Percentiles rank a stretch among this genome's conserved stretches.
phyloP scores from a whole-genome alignment of 2,329 filamentous ascomycete species.

The Metarhizium guizhouense region DNA sequence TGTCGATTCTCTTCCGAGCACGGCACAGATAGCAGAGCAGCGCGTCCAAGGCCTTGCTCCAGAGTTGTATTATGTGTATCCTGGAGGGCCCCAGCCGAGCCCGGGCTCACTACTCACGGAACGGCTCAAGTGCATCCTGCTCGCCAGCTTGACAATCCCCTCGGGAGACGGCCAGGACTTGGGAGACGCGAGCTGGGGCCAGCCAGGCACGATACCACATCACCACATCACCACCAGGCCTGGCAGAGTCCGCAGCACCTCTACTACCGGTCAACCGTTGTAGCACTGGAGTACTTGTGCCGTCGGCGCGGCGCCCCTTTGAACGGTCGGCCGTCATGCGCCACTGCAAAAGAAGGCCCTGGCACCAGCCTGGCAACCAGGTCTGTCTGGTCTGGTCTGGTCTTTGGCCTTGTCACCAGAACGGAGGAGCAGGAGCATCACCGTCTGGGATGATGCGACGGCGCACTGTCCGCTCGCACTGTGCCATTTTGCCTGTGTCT shows the following conservation, averaged over 20 bases:
- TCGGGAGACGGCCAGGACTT: not conserved
- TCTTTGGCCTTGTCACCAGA: not conserved
- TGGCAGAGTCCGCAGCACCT: too few relatives aligned
- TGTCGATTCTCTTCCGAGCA: not conserved
- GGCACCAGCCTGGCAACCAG: not conserved
- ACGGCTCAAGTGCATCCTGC: not conserved
- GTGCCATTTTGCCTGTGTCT: conserved; percentile 4
- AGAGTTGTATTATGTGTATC: not conserved
- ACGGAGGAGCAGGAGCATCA: too few relatives aligned
- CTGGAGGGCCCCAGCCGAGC: not conserved
- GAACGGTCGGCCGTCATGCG: not conserved
- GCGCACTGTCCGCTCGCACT: conserved; percentile 8
- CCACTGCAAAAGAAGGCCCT: conserved; percentile 1
- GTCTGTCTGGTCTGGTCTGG: not conserved
- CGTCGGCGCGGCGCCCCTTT: conserved; percentile 1
- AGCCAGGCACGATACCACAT: too few relatives aligned
- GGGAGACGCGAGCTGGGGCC: not conserved
- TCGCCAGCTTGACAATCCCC: not conserved
- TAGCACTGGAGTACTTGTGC: not conserved
- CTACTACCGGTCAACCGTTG: not conserved
- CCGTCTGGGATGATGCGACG: not conserved
- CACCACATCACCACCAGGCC: too few relatives aligned
- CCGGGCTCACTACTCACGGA: not conserved
- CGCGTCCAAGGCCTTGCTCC: not conserved
- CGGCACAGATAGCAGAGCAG: not conserved